Base-by-base conservation (phyloP, 2,329 filamentous ascomycete genomes). In the Diaporthe sp. region DNA sequence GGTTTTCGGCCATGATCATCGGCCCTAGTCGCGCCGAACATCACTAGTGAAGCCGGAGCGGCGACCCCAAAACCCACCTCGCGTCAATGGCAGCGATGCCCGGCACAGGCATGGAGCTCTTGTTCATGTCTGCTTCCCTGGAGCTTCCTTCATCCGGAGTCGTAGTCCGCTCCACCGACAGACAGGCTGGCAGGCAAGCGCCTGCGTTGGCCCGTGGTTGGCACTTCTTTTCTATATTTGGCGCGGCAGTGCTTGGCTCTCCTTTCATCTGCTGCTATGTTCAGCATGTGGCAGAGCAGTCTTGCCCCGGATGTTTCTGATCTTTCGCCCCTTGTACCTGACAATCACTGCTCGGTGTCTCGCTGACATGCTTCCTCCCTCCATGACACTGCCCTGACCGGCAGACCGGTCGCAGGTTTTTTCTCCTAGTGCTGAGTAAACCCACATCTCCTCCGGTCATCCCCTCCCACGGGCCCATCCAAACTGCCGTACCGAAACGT, bases 1-100 rank as follows among this genome's bases (percentile, higher is more conserved):
- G 51, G 49, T 67, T 65, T 37, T n/a, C 46, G 49, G 60, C 25
- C 49, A 73, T 68, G 72, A 73, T 68, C 72, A 44, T 68, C 72
- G 51, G 72, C 72, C 72, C 72, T 68, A 73, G 61, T 49, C 9
- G 49, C 44, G 60, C 46, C 72, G 72, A 55, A 68, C 58, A 42
- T 58, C 42, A 46, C 60, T 46, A 65, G 74, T 37, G 62, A 65
- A 46, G 74, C 44, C 61, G 65, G 71, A 42, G 34, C 62, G 22
- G 72, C 60, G 25, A 39, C 57, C n/a, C 37, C 44, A n/a, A 46
- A 31, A n/a, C 39, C 68, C 68, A 28, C 42, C 51, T 58, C 22
- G 42, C 57, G 22, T 10, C 34, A 39, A 44, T 49, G 34, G 46
- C n/a, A 53, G 34, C 37, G 25, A 2, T 72, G 34, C 19, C 51